These are phyloP conservation scores for Rubroshorea leprosula DNA, from an alignment of 345 rosid genomes.

Conservation along the genomic window DNA sequence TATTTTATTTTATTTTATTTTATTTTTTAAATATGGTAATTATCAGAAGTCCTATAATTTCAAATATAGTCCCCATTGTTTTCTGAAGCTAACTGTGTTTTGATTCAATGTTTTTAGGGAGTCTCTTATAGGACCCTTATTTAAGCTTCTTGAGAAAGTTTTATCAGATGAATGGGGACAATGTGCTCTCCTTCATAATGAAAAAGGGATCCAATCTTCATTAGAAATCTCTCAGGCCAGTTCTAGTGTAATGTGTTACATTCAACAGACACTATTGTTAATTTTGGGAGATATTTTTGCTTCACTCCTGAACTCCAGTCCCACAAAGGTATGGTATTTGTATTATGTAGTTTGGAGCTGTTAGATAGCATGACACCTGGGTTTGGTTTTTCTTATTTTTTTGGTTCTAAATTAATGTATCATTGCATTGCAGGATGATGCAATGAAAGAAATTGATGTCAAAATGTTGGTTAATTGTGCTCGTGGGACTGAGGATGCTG, in stretches of 20 bases:
- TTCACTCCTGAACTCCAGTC: constrained; percentile 27
- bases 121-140: constrained; percentile 59
- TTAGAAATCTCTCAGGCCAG: constrained; percentile 31
- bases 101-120: constrained; percentile 42
- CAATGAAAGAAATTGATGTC: constrained; percentile 39
- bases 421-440: constrained; percentile 47
- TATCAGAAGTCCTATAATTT: constrained; percentile 12
- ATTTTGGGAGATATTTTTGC: constrained; percentile 62
- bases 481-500: constrained; percentile 48
- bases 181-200: constrained; percentile 25
- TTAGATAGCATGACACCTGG: constrained; percentile 2
- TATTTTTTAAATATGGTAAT: constrained; percentile 5
- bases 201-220: constrained; percentile 33
- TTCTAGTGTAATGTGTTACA: constrained; percentile 29
- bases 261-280: constrained; percentile 60
- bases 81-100: constrained; percentile 6
- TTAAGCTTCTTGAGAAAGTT: constrained; percentile 56
- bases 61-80: neutral
- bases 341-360: constrained; percentile 10
- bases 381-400: constrained; percentile 1
- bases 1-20: constrained; percentile 6
- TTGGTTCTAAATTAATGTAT: constrained; percentile 6
- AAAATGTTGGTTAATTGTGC: constrained; percentile 64
- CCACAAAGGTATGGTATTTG: constrained; percentile 45
- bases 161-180: constrained; percentile 45